phyloP scores from a whole-genome alignment of 148 eudicot species.

The Diospyros lotus region DNA sequence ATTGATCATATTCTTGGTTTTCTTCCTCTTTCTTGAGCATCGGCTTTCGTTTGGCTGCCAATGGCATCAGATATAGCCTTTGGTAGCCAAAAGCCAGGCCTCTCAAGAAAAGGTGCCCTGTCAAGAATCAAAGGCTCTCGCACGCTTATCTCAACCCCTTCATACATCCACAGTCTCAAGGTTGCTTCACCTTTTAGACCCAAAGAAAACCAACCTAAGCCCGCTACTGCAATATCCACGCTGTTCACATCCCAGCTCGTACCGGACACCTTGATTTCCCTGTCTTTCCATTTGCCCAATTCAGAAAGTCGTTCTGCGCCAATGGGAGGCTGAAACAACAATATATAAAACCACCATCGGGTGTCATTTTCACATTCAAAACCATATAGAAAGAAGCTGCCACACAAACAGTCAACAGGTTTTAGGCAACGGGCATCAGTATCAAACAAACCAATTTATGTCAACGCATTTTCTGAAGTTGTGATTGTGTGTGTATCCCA shows the following conservation, averaged over 20 bases:
- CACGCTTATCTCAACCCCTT: slow-evolving; percentile 50
- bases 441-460: no score
- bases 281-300: slow-evolving; percentile 60
- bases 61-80: slow-evolving; percentile 90
- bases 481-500: no score
- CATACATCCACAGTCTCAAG: slow-evolving; percentile 62
- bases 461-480: no score
- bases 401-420: background rate
- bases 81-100: slow-evolving; percentile 89
- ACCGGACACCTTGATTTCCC: slow-evolving; percentile 65
- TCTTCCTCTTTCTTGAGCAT: slow-evolving; percentile 45
- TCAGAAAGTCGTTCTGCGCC: slow-evolving; percentile 59
- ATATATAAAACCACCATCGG: background rate
- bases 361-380: background rate
- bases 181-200: slow-evolving; percentile 90
- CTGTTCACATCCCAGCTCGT: slow-evolving; percentile 90
- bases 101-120: slow-evolving; percentile 63
- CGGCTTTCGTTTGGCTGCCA: slow-evolving; percentile 55
- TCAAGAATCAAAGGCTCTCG: slow-evolving; percentile 90
- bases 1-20: slow-evolving; percentile 25
- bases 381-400: background rate
- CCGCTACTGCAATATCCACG: slow-evolving; percentile 67
- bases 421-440: no score
- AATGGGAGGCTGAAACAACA: slow-evolving; percentile 69
- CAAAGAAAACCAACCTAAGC: slow-evolving; percentile 88